A percentile compares a stretch with the other conserved stretches of the same genome.
phyloP scores from a whole-genome alignment of 2,329 filamentous ascomycete genomes.

The Sarocladium strictum region DNA sequence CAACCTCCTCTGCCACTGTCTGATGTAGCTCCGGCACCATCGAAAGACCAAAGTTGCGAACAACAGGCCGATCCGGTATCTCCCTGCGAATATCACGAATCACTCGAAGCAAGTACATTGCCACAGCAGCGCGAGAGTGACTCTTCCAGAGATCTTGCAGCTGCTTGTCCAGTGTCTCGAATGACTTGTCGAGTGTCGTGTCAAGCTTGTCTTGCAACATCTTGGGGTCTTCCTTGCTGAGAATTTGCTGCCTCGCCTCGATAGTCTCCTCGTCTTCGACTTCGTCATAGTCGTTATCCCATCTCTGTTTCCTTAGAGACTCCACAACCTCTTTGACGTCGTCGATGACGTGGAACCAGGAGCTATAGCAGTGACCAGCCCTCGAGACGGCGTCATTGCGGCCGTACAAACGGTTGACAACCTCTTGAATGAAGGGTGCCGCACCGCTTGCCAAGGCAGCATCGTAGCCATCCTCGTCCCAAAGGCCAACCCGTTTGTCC shows the following conservation, averaged over 20 bases:
- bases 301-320: constrained; percentile 60
- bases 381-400: constrained; percentile 60
- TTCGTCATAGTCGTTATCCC: constrained; percentile 70
- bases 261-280: constrained; percentile 69
- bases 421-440: constrained; percentile 59
- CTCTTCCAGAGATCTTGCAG: constrained; percentile 45
- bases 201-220: constrained; percentile 55
- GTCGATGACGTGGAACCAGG: constrained; percentile 70
- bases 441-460: constrained; percentile 62
- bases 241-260: constrained; percentile 57
- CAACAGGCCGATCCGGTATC: constrained; percentile 46
- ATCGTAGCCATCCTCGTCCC: constrained; percentile 59
- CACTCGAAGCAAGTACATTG: constrained; percentile 65
- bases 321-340: constrained; percentile 58
- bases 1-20: constrained; percentile 50
- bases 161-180: constrained; percentile 51
- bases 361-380: constrained; percentile 58
- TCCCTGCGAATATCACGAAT: constrained; percentile 67
- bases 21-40: constrained; percentile 61
- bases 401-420: constrained; percentile 67
- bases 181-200: constrained; percentile 48
- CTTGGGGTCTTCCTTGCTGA: constrained; percentile 68
- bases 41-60: constrained; percentile 51
- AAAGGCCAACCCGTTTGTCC: constrained; percentile 51
- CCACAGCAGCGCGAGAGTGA: constrained; percentile 41